Base-by-base conservation (phyloP, 1,139 yeast species). In the Candida smagusa region DNA sequence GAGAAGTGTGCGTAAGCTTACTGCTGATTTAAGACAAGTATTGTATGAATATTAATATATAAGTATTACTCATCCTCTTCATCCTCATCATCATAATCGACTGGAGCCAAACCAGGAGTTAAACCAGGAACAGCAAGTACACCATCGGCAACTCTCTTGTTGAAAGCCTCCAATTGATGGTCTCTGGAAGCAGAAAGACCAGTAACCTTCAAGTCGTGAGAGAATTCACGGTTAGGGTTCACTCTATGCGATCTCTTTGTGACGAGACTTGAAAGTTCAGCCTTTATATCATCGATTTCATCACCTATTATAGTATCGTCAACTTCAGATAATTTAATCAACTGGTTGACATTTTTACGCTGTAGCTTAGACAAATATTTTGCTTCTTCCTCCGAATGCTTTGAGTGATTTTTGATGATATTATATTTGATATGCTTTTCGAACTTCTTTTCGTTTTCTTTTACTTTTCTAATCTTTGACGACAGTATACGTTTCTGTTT, bases 61-160 rank as follows among this genome's bases (percentile, higher is more conserved):
- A 16, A 16, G 19, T 16, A 16, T 16, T 53, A 59, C 37, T 68
- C 72, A 12, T 65, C 66, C 37, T 68, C 72, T 12, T 65, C 66
- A 36, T 68, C 74, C 7, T 66, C 61, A 39, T 74, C 79, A 40
- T 74, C 71, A 29, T 65, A 74, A 36, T 82, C 95, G 13, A 87
- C 94, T 11, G 95, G 96, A 0, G 96, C 96, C 59, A 88, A 72
- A 38, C 96, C 96, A 1, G 96, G 96, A 0, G 96, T 88, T 41
- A 88, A 69, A 9, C 95, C 95, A 33, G 88, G 81, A 49, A 72
- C 74, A 8, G 74, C 60, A 43, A 66, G 60, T 35, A 54, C 50
- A 9, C 78, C 79, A 37, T 61, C 61, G 41, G 70, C 58, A 36
- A 74, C 58, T 54, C 70, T 73, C 27, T 61, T 58, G 38, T 68